Evolutionary conservation across 2,329 filamentous ascomycete genomes (phyloP).

Genomic region (Talaromyces piceae): DNA sequence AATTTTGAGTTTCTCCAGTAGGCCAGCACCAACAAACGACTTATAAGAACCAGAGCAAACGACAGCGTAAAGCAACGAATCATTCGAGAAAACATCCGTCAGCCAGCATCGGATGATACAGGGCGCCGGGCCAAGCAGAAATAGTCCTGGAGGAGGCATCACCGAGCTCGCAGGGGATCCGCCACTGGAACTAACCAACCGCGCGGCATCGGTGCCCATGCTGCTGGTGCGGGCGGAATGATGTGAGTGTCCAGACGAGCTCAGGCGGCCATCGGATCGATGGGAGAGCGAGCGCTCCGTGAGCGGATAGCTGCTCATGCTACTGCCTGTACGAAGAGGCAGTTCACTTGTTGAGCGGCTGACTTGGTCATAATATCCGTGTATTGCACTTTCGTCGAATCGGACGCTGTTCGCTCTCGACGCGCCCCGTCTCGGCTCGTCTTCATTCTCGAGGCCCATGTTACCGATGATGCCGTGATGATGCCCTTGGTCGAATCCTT

Average conservation of each 20-base stretch:
- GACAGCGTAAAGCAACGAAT: slow-evolving; percentile 81
- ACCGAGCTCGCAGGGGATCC: slow-evolving; percentile 54
- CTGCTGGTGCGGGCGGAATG: slow-evolving; percentile 79
- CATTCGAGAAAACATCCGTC: slow-evolving; percentile 81
- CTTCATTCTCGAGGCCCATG: slow-evolving; percentile 77
- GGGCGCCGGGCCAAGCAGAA: slow-evolving; percentile 79
- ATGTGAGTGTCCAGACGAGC: slow-evolving; percentile 76
- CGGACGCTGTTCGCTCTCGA: slow-evolving; percentile 95
- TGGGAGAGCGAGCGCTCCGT: slow-evolving; percentile 88
- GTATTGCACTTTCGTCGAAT: slow-evolving; percentile 91
- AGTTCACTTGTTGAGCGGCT: slow-evolving; percentile 80
- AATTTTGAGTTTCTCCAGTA: slow-evolving; percentile 69
- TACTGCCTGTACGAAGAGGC: slow-evolving; percentile 68
- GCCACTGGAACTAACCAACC: slow-evolving; percentile 56
- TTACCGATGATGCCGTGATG: slow-evolving; percentile 71
- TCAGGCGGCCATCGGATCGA: slow-evolving; percentile 91
- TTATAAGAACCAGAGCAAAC: slow-evolving; percentile 86
- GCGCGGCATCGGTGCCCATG: slow-evolving; percentile 68
- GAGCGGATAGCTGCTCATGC: slow-evolving; percentile 69
- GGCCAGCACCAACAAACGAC: slow-evolving; percentile 68
- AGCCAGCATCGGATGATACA: slow-evolving; percentile 96
- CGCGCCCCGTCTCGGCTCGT: slow-evolving; percentile 75
- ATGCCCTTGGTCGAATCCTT: slow-evolving; percentile 78
- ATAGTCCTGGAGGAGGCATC: slow-evolving; percentile 73
- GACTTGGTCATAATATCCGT: slow-evolving; percentile 79